phyloP scores from a whole-genome alignment of 2,329 filamentous ascomycete species.

The Fonsecaea monophora region DNA sequence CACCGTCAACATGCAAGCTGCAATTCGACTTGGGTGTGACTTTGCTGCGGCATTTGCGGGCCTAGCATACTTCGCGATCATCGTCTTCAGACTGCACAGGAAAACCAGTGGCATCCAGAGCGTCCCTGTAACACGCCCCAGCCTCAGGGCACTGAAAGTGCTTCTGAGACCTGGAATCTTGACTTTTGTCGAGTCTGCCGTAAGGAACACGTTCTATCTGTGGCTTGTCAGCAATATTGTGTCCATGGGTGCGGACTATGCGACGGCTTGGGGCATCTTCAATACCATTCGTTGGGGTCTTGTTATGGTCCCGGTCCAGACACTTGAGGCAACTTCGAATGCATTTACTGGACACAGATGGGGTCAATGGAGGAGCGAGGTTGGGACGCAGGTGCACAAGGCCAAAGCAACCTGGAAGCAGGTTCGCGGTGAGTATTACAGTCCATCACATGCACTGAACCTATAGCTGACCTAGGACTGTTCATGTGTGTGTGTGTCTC shows the following conservation, averaged over 20 bases:
- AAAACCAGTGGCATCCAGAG: slow-evolving; percentile 27
- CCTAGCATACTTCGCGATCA: slow-evolving; percentile 63
- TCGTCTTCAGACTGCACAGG: slow-evolving; percentile 27
- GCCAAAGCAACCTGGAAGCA: slow-evolving; percentile 46
- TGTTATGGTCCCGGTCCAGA: slow-evolving; percentile 74
- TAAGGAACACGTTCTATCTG: slow-evolving; percentile 73
- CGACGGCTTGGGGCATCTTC: slow-evolving; percentile 76
- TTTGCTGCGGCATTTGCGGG: slow-evolving; percentile 63
- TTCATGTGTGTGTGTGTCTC: background rate
- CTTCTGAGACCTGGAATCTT: slow-evolving; percentile 64
- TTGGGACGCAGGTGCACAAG: slow-evolving; percentile 43
- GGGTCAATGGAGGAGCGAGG: slow-evolving; percentile 58
- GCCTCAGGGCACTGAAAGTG: slow-evolving; percentile 54
- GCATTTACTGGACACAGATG: slow-evolving; percentile 72
- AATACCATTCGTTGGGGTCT: slow-evolving; percentile 76
- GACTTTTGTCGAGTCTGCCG: slow-evolving; percentile 68
- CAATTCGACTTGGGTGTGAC: slow-evolving; percentile 67
- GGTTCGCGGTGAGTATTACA: slow-evolving; percentile 32
- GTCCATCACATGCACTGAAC: background rate
- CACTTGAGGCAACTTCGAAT: slow-evolving; percentile 69
- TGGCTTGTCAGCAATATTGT: slow-evolving; percentile 73
- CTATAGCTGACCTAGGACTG: slow-evolving; percentile 1
- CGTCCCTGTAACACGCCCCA: slow-evolving; percentile 44
- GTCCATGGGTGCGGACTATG: slow-evolving; percentile 67
- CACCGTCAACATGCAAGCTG: slow-evolving; percentile 69